phyloP scores from a whole-genome alignment of 768 basidiomycete genomes.

The Asterophora lycoperdoides region DNA sequence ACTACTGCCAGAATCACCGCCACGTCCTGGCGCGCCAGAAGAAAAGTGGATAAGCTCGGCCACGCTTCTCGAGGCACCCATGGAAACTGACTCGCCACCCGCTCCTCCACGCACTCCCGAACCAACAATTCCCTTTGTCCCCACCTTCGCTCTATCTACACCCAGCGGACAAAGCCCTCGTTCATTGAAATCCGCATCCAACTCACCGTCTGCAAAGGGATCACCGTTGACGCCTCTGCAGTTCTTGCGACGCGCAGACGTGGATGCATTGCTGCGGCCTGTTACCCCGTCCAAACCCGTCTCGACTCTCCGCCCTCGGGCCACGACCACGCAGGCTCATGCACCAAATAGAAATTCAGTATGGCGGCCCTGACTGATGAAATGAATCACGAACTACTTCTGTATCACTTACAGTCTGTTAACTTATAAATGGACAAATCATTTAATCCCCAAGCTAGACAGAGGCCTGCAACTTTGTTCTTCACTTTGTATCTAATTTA shows the following conservation, averaged over 20 bases:
- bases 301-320: constrained; percentile 32
- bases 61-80: constrained; percentile 55
- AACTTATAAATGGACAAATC: background rate
- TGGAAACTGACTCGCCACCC: constrained; percentile 31
- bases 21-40: constrained; percentile 46
- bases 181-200: constrained; percentile 37
- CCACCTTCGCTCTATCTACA: constrained; percentile 64
- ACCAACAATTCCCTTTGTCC: constrained; percentile 50
- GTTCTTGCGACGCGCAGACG: constrained; percentile 78
- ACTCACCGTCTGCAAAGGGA: constrained; percentile 51
- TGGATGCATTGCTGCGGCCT: constrained; percentile 51
- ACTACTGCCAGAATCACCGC: constrained; percentile 62
- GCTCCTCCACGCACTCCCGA: constrained; percentile 58
- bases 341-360: constrained; percentile 50
- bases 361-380: constrained; percentile 61
- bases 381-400: background rate
- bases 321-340: constrained; percentile 33
- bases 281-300: constrained; percentile 64
- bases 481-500: constrained; percentile 9
- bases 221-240: constrained; percentile 80
- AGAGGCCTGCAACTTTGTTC: background rate
- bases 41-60: constrained; percentile 85
- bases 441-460: constrained; percentile 5
- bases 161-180: constrained; percentile 49
- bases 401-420: constrained; percentile 9